These are phyloP conservation scores for Papiliotrema terrestris DNA, from an alignment of 1,284 basidiomycete species.

Conservation along the genomic window DNA sequence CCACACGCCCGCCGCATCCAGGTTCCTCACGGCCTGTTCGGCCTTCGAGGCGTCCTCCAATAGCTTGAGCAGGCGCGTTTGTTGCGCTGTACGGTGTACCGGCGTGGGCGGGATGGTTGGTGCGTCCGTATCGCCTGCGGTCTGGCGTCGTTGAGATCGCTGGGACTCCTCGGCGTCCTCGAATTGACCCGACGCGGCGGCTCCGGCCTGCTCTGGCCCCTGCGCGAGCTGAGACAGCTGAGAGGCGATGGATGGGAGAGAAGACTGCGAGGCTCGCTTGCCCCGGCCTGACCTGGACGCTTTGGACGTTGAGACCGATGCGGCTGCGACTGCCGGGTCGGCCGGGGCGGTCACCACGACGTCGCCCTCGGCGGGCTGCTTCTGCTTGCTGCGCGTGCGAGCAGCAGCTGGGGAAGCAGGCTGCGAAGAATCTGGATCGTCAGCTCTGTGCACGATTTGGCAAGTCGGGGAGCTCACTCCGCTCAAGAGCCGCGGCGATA, in stretches of 20 bases:
- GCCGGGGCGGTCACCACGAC: too few species aligned
- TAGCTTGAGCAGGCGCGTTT: constrained; percentile 24
- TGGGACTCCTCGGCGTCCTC: constrained; percentile 1
- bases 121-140: not conserved
- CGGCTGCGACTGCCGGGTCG: too few species aligned
- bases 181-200: not conserved
- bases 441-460: not conserved
- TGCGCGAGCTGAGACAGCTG: too few species aligned
- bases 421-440: not conserved
- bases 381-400: too few species aligned
- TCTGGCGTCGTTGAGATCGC: not conserved
- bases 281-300: too few species aligned
- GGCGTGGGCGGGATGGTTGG: not conserved
- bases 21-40: constrained; percentile 17
- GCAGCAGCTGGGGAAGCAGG: not conserved
- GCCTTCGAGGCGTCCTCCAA: constrained; percentile 21
- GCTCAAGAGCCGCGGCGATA: constrained; percentile 2
- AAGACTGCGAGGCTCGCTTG: too few species aligned
- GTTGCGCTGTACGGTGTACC: constrained; percentile 20
- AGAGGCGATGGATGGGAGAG: too few species aligned
- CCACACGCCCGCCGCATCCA: constrained; percentile 33
- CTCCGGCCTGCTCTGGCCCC: not conserved
- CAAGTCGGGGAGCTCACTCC: not conserved
- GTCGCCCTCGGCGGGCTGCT: too few species aligned
- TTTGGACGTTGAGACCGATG: too few species aligned